Evolutionary conservation across 2,329 filamentous ascomycete genomes (phyloP), one percentile per base, ranked within the genome.

Genomic region (Zasmidium angulare): DNA sequence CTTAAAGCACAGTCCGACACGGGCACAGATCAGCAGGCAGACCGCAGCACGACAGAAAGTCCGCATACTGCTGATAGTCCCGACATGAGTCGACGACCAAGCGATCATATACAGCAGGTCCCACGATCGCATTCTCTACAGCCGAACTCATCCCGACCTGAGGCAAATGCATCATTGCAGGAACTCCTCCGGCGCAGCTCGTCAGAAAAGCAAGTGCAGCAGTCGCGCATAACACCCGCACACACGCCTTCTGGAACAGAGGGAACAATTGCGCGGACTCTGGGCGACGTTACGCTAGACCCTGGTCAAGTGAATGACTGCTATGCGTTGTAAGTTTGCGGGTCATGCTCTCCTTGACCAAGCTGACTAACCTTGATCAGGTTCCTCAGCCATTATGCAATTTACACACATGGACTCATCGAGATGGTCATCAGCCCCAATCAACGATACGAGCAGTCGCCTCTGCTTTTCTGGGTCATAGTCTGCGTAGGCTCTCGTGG

Each of bases 331-430:
- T 50, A 2, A 24, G 52, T 26, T 21, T 46, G 14, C 11, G 1
- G 9, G 7, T 24, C 17, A 17, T 20, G 11, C n/a, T 2, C 40
- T 11, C 7, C 11, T 1, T 10, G 52, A n/a, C 29, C 17, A 4
- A 29, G 21, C 52, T 54, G 22, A 54, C 36, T 54, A 22, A 54
- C 36, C 1, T 6, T n/a, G 7, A 17, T n/a, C n/a, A 56, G 54
- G n/a, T 58, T 58, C 19, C 20, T 53, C 48, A 58, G 19, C 10
- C 55, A 58, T 23, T 58, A 58, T 53, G 55, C 49, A 2, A 31
- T 43, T 9, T 43, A 58, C 36, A 43, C 51, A n/a, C 48, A 58
- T 19, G 55, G 55, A 11, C 50, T 58, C 2, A 52, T 52, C n/a
- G 55, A 58, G 10, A 43, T 31, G 22, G 29, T 20, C 14, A 29